A percentile compares a stretch with the other conserved stretches of the same genome.
These are phyloP conservation scores for Sugiyamaella xylanicola DNA, from an alignment of 1,139 yeast species.

Conservation along the genomic window DNA sequence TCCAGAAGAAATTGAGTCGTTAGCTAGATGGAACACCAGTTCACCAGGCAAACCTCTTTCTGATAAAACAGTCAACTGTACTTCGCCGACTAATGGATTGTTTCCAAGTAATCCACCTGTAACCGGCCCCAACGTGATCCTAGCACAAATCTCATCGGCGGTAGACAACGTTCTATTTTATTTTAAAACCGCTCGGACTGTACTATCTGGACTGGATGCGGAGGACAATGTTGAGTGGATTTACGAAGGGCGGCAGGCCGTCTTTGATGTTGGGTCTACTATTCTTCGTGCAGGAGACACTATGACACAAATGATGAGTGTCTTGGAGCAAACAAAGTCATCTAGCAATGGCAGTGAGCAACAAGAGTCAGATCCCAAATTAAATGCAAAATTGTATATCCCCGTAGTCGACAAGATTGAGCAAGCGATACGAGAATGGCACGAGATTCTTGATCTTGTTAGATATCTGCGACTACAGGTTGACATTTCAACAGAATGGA, in stretches of 20 bases:
- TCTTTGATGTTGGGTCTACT: slow-evolving; percentile 48
- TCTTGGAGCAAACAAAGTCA: slow-evolving; percentile 39
- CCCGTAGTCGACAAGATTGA: slow-evolving; percentile 32
- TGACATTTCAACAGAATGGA: slow-evolving; percentile 58
- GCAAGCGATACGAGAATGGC: slow-evolving; percentile 39
- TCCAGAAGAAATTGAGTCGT: slow-evolving; percentile 13
- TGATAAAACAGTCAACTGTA: slow-evolving; percentile 6
- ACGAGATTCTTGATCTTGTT: slow-evolving; percentile 47
- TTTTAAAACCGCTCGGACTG: slow-evolving; percentile 29
- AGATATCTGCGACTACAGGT: slow-evolving; percentile 49
- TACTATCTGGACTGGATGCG: slow-evolving; percentile 31
- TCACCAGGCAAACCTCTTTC: slow-evolving; percentile 9
- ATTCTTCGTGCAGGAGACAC: slow-evolving; percentile 52
- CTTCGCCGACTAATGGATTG: slow-evolving; percentile 1
- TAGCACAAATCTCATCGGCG: slow-evolving; percentile 18
- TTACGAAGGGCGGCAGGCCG: slow-evolving; percentile 50
- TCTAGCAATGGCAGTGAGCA: slow-evolving; percentile 28
- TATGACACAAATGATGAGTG: slow-evolving; percentile 48
- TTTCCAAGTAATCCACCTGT: not conserved
- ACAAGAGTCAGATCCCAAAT: slow-evolving; percentile 1
- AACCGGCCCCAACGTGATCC: not conserved
- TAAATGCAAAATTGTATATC: slow-evolving; percentile 18
- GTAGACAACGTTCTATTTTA: slow-evolving; percentile 31
- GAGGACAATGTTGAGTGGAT: slow-evolving; percentile 49
- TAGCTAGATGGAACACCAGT: not conserved